Evolutionary conservation across 805 yeast species (phyloP).

Genomic region (Candida lessepsii): DNA sequence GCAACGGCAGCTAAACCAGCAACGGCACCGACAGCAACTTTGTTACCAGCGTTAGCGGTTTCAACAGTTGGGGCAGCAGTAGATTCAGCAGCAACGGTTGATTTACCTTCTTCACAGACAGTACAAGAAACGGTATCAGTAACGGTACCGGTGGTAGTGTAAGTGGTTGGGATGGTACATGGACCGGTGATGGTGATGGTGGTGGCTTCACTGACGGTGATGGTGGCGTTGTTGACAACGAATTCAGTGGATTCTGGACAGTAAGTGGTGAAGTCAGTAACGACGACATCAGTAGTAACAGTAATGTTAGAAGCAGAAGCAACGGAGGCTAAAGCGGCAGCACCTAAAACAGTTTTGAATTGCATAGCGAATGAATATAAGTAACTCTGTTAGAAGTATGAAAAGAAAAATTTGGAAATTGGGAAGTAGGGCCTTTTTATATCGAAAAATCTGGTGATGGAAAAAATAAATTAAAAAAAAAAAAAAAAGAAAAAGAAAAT

Average conservation of each 20-base stretch:
- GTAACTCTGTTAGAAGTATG: conserved; percentile 3
- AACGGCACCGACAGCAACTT: conserved; percentile 48
- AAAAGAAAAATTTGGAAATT: conserved; percentile 2
- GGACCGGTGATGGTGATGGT: conserved; percentile 86
- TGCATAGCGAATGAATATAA: conserved; percentile 28
- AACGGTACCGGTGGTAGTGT: conserved; percentile 21
- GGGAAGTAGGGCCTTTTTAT: conserved; percentile 8
- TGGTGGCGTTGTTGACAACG: conserved; percentile 63
- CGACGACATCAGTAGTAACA: conserved; percentile 54
- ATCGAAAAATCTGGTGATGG: conserved; percentile 1
- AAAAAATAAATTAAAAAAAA: conserved; percentile 2
- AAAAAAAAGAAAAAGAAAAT: conserved; percentile 2
- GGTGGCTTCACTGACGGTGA: conserved; percentile 75
- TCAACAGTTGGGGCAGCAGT: conserved; percentile 23
- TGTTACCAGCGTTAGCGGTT: conserved; percentile 37
- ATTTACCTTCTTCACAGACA: background rate
- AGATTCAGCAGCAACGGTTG: conserved; percentile 19
- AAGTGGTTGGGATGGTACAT: conserved; percentile 64
- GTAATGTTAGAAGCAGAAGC: conserved; percentile 48
- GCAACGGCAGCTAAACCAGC: conserved; percentile 54
- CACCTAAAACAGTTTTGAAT: conserved; percentile 34
- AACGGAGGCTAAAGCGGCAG: conserved; percentile 43
- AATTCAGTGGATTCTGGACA: conserved; percentile 75
- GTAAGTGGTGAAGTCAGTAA: conserved; percentile 71
- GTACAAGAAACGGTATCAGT: conserved; percentile 12